Evolutionary conservation across 345 rosid species (phyloP).

Genomic region (Erucastrum elatum): DNA sequence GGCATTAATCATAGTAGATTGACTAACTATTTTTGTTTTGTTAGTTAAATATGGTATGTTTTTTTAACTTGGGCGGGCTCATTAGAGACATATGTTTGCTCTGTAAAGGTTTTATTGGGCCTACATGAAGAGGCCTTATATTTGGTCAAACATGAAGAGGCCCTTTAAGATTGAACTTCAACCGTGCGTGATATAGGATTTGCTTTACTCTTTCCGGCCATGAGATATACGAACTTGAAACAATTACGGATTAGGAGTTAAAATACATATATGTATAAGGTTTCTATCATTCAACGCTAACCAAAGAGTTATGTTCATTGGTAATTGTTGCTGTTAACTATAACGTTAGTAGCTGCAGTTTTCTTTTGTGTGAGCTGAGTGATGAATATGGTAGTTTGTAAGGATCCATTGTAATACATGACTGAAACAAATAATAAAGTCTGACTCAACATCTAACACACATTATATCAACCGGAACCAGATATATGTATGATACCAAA

Average conservation of each 20-base stretch:
- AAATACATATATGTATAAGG: too few relatives aligned
- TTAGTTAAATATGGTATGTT: background rate
- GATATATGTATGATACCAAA: background rate
- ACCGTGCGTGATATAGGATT: background rate
- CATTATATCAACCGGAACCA: conserved; percentile 28
- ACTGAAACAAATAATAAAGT: background rate
- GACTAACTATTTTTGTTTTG: background rate
- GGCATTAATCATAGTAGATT: background rate
- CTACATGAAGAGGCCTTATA: background rate
- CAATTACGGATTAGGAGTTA: background rate
- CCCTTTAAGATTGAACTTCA: background rate
- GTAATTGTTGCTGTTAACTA: background rate
- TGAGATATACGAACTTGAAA: background rate
- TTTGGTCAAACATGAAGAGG: background rate
- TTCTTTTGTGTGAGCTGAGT: background rate
- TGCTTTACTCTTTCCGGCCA: background rate
- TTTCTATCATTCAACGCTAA: background rate
- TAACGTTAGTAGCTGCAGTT: background rate
- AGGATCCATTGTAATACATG: conserved; percentile 21
- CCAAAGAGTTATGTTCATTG: background rate
- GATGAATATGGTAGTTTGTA: background rate
- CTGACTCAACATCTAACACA: conserved; percentile 21
- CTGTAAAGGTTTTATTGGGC: background rate
- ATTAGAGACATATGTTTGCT: background rate
- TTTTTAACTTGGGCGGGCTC: background rate